Percentiles rank a stretch among this genome's conserved stretches.
Conservation (phyloP, 176 grass and related monocot species). For the Coix lacrymajobi region DNA sequence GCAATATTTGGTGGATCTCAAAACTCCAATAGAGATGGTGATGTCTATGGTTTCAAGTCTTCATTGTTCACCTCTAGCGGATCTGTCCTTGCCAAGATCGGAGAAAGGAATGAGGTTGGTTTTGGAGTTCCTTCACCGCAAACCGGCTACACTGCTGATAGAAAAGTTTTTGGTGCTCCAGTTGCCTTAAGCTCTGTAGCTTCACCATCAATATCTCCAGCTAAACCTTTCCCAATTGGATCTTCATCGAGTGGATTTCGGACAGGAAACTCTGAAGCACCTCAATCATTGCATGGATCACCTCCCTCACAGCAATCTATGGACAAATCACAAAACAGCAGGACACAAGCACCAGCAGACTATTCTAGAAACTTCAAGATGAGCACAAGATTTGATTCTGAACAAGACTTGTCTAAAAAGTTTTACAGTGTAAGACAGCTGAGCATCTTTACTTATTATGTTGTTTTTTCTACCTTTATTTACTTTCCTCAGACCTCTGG, state of each 20-base stretch:
- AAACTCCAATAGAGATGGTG: constrained; percentile 34
- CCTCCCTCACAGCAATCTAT: constrained; percentile 25
- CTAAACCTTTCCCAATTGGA: constrained; percentile 23
- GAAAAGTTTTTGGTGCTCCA: constrained; percentile 31
- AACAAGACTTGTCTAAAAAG: constrained; percentile 67
- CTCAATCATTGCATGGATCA: constrained; percentile 33
- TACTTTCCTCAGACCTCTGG: background rate
- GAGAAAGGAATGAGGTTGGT: constrained; percentile 39
- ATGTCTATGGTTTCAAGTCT: constrained; percentile 42
- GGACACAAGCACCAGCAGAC: constrained; percentile 21
- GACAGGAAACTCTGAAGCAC: constrained; percentile 37
- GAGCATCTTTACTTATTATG: constrained; percentile 4
- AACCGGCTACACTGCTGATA: constrained; percentile 27
- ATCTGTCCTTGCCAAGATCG: constrained; percentile 25
- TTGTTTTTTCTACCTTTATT: constrained; percentile 12
- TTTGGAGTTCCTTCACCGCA: constrained; percentile 22
- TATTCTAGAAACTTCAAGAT: constrained; percentile 51
- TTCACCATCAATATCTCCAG: constrained; percentile 21
- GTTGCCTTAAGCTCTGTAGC: constrained; percentile 22
- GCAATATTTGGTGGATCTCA: constrained; percentile 34
- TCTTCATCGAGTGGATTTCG: constrained; percentile 34
- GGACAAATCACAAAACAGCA: constrained; percentile 40
- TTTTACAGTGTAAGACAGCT: constrained; percentile 73
- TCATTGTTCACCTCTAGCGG: constrained; percentile 43
- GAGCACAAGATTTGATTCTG: constrained; percentile 40